Evolutionary conservation across 768 basidiomycete species (phyloP), one percentile per base, ranked within the genome.

Genomic region (Boletus eberwhitei): DNA sequence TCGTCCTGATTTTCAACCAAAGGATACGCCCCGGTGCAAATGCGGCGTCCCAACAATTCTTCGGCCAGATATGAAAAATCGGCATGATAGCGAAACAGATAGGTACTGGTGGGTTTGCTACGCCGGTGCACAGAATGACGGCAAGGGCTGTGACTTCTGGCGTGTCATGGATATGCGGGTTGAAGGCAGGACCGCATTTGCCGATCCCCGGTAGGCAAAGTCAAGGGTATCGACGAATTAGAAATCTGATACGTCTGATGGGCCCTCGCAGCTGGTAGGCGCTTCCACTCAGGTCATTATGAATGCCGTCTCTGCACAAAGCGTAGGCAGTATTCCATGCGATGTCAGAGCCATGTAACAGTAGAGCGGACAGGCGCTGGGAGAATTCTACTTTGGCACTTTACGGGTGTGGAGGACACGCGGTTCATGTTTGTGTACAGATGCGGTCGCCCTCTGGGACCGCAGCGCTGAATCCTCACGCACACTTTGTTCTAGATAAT

Each of bases 101-200:
- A 74, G 75, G 43, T 91, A 90, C 63, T 92, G 90, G 86, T 93
- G 70, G 70, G 74, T 79, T 24, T 93, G 90, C 61, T 86, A 87
- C 61, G 87, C 86, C 2, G 88, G 87, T 0, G 86, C 86, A 19
- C 88, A 90, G 68, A 90, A 90, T 55, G 86, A 92, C 12, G 91
- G 91, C 4, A 89, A 90, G 67, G 88, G 87, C 0, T 93, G 90
- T 59, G 77, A 79, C 29, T 82, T 83, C 53, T 90, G 89, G 87
- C 83, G 80, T 60, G 75, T 85, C 7, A 77, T 92, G 81, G 83
- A 91, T 67, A 81, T 86, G 74, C 66, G 75, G 42, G 76, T 72
- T 8, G 90, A 93, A 67, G 82, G 83, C 17, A 75, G 90, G 3
- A 76, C 80, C 4, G 69, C 73, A 48, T 69, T 72, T 16, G 55